Base-by-base conservation (phyloP, 768 basidiomycete genomes). In the Gloeostereum incarnatum region DNA sequence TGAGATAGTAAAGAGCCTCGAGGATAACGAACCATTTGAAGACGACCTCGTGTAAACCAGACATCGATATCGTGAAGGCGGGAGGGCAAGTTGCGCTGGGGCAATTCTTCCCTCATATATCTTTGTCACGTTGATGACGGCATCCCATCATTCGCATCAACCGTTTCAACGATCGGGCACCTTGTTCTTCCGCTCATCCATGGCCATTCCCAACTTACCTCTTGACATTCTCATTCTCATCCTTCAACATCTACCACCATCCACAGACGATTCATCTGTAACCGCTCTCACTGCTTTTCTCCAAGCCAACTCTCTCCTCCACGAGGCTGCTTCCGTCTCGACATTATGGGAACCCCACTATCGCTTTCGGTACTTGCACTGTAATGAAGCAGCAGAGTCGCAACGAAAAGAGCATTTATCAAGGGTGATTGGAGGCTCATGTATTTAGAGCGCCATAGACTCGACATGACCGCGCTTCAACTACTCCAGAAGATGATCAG, bases 261-360 rank as follows among this genome's bases (percentile, higher is more conserved):
- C 38, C 6, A 30, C 34, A 13, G 32, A 31, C 5, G 40, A 42
- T 4, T 14, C 24, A 21, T 31, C 22, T 34, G 25, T 27, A 11
- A 19, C 16, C 19, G 61, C 66, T 1, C 52, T 78, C 20, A 47
- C 54, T 11, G 59, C 55, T 29, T 78, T 65, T 50, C 55, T 66
- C 20, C 52, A 41, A 38, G 49, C 57, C 1, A 71, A 54, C 45
- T 51, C 56, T 0, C 41, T 61, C 14, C 53, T 76, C n/a, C 58
- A 60, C 19, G 62, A 63, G 39, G 75, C 68, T 4, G 69, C 71
- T 2, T 58, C 54, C 10, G 17, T 62, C 2, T 39, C 65, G 0
- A 38, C 48, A 4, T 38, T 79, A 23, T 81, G 78, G 78, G 58
- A 71, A 45, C 49, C 62, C 0, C 73, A 75, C 38, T 81, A 78